Conservation (phyloP, 139 green algal species). For the Micractinium conductrix region DNA sequence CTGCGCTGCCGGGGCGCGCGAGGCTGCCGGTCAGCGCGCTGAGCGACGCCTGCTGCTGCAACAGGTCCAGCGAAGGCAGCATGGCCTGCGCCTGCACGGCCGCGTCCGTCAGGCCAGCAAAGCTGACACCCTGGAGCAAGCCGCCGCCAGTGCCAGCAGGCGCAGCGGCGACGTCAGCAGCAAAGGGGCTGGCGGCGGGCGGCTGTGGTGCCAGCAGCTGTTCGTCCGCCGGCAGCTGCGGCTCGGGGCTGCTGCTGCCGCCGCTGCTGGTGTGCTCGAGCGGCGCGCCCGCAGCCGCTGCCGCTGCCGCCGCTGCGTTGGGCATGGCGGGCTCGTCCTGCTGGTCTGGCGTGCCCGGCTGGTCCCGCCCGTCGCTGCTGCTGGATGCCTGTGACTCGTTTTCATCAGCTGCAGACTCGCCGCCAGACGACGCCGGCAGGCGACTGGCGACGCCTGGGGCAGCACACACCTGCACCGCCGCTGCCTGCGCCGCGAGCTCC, state of each 20-base stretch:
- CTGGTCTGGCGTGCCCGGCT: constrained; percentile 20
- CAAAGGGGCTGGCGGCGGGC: neutral
- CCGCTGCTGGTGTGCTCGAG: constrained; percentile 11
- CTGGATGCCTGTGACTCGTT: neutral
- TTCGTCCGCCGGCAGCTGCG: neutral
- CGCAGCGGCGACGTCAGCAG: neutral
- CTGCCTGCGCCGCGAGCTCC: constrained; percentile 47
- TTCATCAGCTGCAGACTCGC: neutral
- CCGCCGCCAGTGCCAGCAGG: neutral
- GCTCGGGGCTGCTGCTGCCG: constrained; percentile 17
- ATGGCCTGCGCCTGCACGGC: neutral
- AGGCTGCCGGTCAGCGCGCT: neutral
- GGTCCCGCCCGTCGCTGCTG: neutral
- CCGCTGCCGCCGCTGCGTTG: neutral
- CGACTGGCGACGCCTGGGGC: no score
- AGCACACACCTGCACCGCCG: constrained; percentile 4
- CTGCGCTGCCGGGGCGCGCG: neutral
- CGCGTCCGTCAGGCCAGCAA: neutral
- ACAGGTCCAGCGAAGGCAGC: neutral
- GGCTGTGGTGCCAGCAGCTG: no score
- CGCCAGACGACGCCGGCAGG: no score
- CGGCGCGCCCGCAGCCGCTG: neutral
- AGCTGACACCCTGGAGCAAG: neutral
- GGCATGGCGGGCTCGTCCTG: neutral
- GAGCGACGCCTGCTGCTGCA: neutral